phyloP scores from a whole-genome alignment of 257 asterid species.

The Jacaranda mimosifolia region DNA sequence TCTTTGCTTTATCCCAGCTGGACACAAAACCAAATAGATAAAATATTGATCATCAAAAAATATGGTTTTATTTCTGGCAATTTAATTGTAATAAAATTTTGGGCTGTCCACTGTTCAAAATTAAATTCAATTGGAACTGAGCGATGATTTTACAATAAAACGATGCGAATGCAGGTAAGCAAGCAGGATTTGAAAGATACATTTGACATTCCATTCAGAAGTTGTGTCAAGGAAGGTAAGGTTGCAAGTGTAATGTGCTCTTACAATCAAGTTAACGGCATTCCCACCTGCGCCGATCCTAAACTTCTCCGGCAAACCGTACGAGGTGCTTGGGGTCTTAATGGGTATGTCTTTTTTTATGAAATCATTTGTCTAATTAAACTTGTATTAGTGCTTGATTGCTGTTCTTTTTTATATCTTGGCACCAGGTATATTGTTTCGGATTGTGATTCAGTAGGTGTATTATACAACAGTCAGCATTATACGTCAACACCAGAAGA shows the following conservation, averaged over 20 bases:
- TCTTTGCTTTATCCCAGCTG: no score
- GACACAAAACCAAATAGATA: no score
- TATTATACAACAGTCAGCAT: slow-evolving; percentile 66
- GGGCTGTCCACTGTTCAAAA: no score
- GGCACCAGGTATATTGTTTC: slow-evolving; percentile 61
- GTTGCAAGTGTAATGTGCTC: slow-evolving; percentile 88
- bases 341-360: slow-evolving; percentile 43
- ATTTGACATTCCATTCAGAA: slow-evolving; percentile 65
- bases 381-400: background rate
- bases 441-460: slow-evolving; percentile 77
- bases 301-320: slow-evolving; percentile 56
- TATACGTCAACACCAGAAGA: slow-evolving; percentile 73
- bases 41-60: no score
- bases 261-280: slow-evolving; percentile 78
- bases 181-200: slow-evolving; percentile 72
- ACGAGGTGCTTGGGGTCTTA: slow-evolving; percentile 66
- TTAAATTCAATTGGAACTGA: no score
- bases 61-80: no score
- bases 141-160: no score
- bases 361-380: background rate
- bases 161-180: slow-evolving; percentile 52
- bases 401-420: background rate
- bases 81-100: no score
- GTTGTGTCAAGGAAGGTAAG: slow-evolving; percentile 72
- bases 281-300: slow-evolving; percentile 79